Conservation (phyloP, 1,284 basidiomycete species). For the Golubevia sp. region DNA sequence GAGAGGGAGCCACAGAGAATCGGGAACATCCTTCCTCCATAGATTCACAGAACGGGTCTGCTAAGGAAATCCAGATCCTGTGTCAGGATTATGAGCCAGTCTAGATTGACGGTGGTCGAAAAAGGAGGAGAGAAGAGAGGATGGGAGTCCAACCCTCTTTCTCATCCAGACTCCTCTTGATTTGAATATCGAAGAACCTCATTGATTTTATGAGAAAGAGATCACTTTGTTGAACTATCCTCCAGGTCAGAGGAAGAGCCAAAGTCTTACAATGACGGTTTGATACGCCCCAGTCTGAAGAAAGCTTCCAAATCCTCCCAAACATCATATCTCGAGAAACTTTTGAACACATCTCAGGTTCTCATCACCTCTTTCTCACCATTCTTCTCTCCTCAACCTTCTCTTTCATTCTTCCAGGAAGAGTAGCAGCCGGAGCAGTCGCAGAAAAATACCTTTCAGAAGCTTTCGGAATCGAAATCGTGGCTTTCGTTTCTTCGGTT, state of each 20-base stretch:
- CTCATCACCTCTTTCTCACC: not conserved
- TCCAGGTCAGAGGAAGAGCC: too few species aligned
- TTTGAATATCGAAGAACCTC: too few species aligned
- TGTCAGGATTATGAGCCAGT: too few species aligned
- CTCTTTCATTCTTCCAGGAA: conserved; percentile 66
- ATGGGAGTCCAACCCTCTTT: too few species aligned
- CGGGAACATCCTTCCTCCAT: too few species aligned
- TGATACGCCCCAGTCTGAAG: not conserved
- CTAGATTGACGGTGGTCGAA: not conserved
- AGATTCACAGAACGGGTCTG: too few species aligned
- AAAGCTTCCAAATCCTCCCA: not conserved
- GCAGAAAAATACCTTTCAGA: conserved; percentile 92
- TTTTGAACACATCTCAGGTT: not conserved
- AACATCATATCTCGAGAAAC: not conserved
- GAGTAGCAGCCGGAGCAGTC: conserved; percentile 96
- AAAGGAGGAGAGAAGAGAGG: not conserved
- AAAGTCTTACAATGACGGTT: too few species aligned
- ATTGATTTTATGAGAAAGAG: too few species aligned
- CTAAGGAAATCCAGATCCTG: not conserved
- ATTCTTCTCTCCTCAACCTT: not conserved
- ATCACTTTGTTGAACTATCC: too few species aligned
- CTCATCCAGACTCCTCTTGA: too few species aligned
- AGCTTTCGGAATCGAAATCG: conserved; percentile 88
- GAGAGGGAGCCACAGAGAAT: too few species aligned
- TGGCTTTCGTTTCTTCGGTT: conserved; percentile 94